These are phyloP conservation scores for Xylaria sp. DNA, from an alignment of 2,329 filamentous ascomycete species.

Conservation along the genomic window DNA sequence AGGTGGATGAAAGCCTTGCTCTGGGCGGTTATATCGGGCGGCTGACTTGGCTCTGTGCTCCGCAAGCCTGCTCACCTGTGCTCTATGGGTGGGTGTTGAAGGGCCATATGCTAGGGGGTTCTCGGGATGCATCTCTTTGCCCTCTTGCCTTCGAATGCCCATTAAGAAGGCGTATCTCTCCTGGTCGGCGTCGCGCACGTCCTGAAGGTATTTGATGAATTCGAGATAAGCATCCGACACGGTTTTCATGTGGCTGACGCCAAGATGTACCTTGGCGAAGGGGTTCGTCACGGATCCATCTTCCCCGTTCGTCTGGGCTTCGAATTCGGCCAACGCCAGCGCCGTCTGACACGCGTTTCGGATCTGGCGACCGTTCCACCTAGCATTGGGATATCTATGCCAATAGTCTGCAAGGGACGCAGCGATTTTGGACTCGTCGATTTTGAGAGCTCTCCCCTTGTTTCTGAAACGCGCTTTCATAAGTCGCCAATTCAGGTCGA, in stretches of 20 bases:
- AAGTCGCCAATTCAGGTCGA: conserved; percentile 31
- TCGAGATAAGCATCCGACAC: conserved; percentile 20
- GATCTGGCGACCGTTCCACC: conserved; percentile 46
- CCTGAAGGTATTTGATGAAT: conserved; percentile 23
- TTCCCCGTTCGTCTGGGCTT: conserved; percentile 11
- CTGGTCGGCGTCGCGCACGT: conserved; percentile 24
- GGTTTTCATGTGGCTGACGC: conserved; percentile 21
- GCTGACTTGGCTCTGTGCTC: conserved; percentile 2
- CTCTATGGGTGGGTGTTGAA: background rate
- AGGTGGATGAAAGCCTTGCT: conserved; percentile 1
- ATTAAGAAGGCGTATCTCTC: background rate
- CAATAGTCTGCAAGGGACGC: background rate
- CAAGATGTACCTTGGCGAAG: conserved; percentile 8
- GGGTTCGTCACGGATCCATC: conserved; percentile 13
- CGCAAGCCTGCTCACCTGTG: conserved; percentile 1
- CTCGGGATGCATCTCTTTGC: background rate
- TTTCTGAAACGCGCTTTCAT: conserved; percentile 29
- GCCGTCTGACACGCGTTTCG: conserved; percentile 45
- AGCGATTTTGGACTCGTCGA: conserved; percentile 18
- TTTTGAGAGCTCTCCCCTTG: conserved; percentile 9
- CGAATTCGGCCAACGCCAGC: conserved; percentile 37
- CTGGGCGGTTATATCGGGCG: conserved; percentile 5
- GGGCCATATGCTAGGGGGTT: conserved; percentile 1
- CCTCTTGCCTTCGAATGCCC: conserved; percentile 8
- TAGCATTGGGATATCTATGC: background rate